Conservation (phyloP, 2,329 filamentous ascomycete species). For the Huntiella omanensis region DNA sequence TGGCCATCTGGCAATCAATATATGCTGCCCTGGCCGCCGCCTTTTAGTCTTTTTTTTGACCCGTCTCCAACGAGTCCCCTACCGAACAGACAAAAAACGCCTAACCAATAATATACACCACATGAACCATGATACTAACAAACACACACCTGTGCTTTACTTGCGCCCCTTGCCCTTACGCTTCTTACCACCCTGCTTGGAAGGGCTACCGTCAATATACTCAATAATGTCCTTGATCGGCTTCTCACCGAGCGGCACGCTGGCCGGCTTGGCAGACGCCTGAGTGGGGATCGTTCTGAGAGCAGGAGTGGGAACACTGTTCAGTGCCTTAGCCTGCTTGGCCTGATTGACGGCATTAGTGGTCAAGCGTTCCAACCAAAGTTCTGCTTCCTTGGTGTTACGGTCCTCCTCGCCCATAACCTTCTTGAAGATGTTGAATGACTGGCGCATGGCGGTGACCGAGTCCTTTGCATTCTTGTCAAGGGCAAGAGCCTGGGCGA, state of each 20-base stretch:
- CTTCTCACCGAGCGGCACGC: conserved; percentile 41
- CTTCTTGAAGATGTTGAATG: conserved; percentile 82
- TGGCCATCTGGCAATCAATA: no score
- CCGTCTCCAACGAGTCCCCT: no score
- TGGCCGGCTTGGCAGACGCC: background rate
- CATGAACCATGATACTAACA: no score
- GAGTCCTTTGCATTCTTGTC: conserved; percentile 87
- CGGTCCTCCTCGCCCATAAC: conserved; percentile 79
- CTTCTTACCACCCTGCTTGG: conserved; percentile 23
- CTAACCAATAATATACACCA: no score
- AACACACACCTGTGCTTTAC: background rate
- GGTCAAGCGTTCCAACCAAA: conserved; percentile 89
- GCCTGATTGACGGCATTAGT: conserved; percentile 89
- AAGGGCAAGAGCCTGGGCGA: conserved; percentile 86
- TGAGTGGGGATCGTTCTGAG: background rate
- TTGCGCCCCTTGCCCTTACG: background rate
- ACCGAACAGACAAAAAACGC: no score
- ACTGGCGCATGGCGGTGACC: conserved; percentile 85
- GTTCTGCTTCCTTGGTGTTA: conserved; percentile 95
- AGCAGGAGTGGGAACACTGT: conserved; percentile 53
- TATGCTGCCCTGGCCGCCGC: no score
- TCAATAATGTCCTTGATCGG: conserved; percentile 86
- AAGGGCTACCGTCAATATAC: conserved; percentile 70
- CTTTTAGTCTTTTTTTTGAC: no score
- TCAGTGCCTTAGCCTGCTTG: conserved; percentile 77